Conservation (phyloP, 768 basidiomycete genomes). For the Cytidiella melzeri region DNA sequence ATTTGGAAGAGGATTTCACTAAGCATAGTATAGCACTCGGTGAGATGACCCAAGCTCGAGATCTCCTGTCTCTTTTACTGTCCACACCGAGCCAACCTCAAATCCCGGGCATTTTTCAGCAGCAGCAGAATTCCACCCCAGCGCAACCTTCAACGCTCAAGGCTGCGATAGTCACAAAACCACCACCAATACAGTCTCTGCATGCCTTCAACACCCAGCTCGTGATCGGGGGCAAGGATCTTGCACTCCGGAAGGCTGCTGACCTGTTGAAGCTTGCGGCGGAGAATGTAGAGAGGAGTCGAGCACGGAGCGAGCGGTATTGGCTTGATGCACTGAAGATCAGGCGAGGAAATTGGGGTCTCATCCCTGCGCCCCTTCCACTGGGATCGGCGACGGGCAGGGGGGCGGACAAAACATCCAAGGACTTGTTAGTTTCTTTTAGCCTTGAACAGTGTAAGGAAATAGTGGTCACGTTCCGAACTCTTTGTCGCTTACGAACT, state of each 20-base stretch:
- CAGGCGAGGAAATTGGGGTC: slow-evolving; percentile 71
- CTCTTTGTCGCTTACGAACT: not conserved
- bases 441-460: slow-evolving; percentile 80
- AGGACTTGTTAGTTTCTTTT: slow-evolving; percentile 75
- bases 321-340: slow-evolving; percentile 81
- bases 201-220: slow-evolving; percentile 26
- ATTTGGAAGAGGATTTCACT: slow-evolving; percentile 10
- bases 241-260: slow-evolving; percentile 69
- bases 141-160: slow-evolving; percentile 35
- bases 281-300: slow-evolving; percentile 57
- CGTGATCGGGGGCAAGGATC: slow-evolving; percentile 74
- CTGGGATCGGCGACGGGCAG: slow-evolving; percentile 64
- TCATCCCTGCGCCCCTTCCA: slow-evolving; percentile 75
- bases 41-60: slow-evolving; percentile 74
- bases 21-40: slow-evolving; percentile 59
- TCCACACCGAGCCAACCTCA: slow-evolving; percentile 33
- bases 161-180: slow-evolving; percentile 62
- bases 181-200: slow-evolving; percentile 41
- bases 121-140: slow-evolving; percentile 12
- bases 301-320: slow-evolving; percentile 61
- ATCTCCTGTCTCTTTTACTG: slow-evolving; percentile 58
- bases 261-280: slow-evolving; percentile 66
- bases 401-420: slow-evolving; percentile 73
- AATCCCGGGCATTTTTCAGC: slow-evolving; percentile 5
- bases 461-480: slow-evolving; percentile 10